A percentile compares a stretch with the other conserved stretches of the same genome.
Conservation (phyloP, 441 rosid species). For the Jatropha podagrica region DNA sequence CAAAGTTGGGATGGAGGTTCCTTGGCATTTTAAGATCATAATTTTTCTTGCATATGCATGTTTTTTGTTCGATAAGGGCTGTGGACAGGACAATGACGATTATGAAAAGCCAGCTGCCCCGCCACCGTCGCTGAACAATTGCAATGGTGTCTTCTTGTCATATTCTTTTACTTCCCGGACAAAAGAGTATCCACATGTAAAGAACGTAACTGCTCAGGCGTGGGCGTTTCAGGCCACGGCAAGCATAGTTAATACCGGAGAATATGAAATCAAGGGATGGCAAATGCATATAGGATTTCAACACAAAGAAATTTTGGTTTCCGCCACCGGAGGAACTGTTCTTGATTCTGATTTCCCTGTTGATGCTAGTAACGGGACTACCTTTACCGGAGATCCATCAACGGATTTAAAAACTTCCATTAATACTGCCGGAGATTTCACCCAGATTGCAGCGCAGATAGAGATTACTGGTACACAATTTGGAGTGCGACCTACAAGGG, state of each 20-base stretch:
- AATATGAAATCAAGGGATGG: constrained; percentile 73
- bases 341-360: constrained; percentile 47
- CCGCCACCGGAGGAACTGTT: constrained; percentile 48
- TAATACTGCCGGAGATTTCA: constrained; percentile 57
- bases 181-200: constrained; percentile 52
- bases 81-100: constrained; percentile 43
- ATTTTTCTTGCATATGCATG: constrained; percentile 14
- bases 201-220: constrained; percentile 66
- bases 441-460: constrained; percentile 45
- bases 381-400: constrained; percentile 44
- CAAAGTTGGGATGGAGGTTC: constrained; percentile 31
- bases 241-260: constrained; percentile 58
- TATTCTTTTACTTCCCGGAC: constrained; percentile 52
- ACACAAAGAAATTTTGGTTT: constrained; percentile 66
- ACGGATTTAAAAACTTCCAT: constrained; percentile 50
- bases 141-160: constrained; percentile 72
- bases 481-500: constrained; percentile 40
- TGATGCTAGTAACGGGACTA: constrained; percentile 51
- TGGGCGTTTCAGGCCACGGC: constrained; percentile 83
- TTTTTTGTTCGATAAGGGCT: constrained; percentile 11
- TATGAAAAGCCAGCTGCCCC: constrained; percentile 34
- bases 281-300: constrained; percentile 62
- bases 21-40: constrained; percentile 16
- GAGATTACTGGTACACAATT: constrained; percentile 53
- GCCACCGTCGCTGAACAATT: constrained; percentile 46